A percentile compares a stretch with the other conserved stretches of the same genome.
Evolutionary conservation across 345 rosid genomes (phyloP).

Genomic region (Atalantia buxifolia): DNA sequence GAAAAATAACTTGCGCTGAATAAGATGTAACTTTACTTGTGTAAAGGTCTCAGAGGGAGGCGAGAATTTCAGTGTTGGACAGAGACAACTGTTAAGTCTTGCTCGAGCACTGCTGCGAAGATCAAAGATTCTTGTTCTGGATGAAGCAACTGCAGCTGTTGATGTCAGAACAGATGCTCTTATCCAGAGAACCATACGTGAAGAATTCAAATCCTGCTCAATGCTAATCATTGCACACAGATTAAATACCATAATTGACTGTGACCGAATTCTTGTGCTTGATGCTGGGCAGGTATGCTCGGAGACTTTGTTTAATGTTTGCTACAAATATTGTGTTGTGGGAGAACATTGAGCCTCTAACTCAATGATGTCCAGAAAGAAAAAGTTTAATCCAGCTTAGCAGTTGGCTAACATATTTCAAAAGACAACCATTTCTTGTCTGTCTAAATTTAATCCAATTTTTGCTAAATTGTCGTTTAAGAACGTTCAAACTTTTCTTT

Average conservation of each 20-base stretch:
- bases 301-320: neutral
- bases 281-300: slow-evolving; percentile 73
- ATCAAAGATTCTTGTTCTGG: slow-evolving; percentile 91
- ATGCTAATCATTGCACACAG: slow-evolving; percentile 94
- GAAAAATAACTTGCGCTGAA: neutral
- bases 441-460: neutral
- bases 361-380: neutral
- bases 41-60: slow-evolving; percentile 78
- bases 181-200: slow-evolving; percentile 82
- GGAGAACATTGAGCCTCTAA: neutral
- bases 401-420: neutral
- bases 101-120: slow-evolving; percentile 81
- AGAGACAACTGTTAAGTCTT: slow-evolving; percentile 89
- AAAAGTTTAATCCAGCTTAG: neutral
- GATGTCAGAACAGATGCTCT: slow-evolving; percentile 88
- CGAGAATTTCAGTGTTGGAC: slow-evolving; percentile 94
- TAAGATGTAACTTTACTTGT: neutral
- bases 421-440: neutral
- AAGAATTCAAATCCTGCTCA: slow-evolving; percentile 82
- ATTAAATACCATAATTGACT: slow-evolving; percentile 79
- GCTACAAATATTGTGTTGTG: neutral
- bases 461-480: neutral
- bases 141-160: slow-evolving; percentile 97
- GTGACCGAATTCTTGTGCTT: slow-evolving; percentile 76
- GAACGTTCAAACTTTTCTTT: neutral